phyloP scores from a whole-genome alignment of 441 rosid genomes.

The Omphalea diandra region DNA sequence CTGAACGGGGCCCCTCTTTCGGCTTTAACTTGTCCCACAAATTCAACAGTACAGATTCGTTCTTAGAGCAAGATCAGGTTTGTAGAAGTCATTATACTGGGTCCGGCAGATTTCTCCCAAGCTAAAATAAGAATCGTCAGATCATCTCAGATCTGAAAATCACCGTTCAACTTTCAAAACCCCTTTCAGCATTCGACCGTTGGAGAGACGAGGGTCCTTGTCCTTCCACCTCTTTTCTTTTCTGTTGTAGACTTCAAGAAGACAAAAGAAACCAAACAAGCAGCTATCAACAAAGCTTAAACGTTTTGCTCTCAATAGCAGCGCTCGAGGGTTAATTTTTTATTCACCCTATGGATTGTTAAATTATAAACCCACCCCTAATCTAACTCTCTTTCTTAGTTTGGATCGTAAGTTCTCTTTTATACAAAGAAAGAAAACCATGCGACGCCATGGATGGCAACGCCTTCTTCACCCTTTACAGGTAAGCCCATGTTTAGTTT shows the following conservation, averaged over 20 bases:
- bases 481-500: conserved; percentile 36
- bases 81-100: not conserved
- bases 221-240: conserved; percentile 9
- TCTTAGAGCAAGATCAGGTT: not conserved
- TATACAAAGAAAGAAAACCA: conserved; percentile 25
- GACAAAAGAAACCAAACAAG: not conserved
- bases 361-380: conserved; percentile 14
- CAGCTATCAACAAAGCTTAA: not conserved
- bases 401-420: not conserved
- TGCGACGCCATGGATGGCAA: conserved; percentile 95
- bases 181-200: conserved; percentile 45
- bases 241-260: conserved; percentile 13
- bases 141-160: conserved; percentile 33
- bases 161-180: conserved; percentile 53
- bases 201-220: conserved; percentile 9
- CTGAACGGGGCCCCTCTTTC: no score
- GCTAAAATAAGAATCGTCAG: conserved; percentile 28
- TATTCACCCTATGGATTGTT: conserved; percentile 23
- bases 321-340: conserved; percentile 7
- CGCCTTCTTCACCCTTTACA: conserved; percentile 82
- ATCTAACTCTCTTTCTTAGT: conserved; percentile 10
- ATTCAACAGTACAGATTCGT: not conserved
- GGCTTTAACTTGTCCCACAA: not conserved
- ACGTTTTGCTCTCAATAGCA: conserved; percentile 12
- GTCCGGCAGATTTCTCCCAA: not conserved